Base-by-base conservation (phyloP, 2,329 filamentous ascomycete genomes). In the Elsinoe australis region DNA sequence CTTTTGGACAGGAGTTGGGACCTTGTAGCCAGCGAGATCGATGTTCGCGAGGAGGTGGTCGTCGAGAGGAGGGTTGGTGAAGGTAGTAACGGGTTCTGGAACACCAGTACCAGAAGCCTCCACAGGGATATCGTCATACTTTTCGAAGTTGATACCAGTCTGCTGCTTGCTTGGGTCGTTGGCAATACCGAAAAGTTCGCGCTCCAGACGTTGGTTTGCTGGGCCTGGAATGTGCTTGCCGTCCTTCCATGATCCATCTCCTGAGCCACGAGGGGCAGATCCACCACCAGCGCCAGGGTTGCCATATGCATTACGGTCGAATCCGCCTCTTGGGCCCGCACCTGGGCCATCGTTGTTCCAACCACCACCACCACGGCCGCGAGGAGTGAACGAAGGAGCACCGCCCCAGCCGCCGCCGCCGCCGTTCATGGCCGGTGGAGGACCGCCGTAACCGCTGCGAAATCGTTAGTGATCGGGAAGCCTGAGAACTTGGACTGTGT, bases 131-230 rank as follows among this genome's bases (percentile, higher is more conserved):
- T 98, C 92, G 64, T 98, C 92, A 71, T 98, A 98, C 77, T 98
- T 98, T 74, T 95, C 84, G 67, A 98, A 98, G 79, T 98, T 98
- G 84, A 98, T 96, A 70, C 92, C 92, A 26, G 88, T 95, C 63
- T 94, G 86, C 68, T 95, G 86, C 78, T 95, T 96, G 57, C 84
- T 81, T 54, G 90, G 87, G 64, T 96, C 92, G 67, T 96, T 90
- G 59, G 83, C 74, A 44, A 84, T 75, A 62, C 92, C 92, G 67
- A 95, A 98, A 46, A 98, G 84, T 65, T 98, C 92, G 60, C 89
- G 89, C 78, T 98, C 92, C 38, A 94, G 57, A 59, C 90, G 88
- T 55, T 83, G 78, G 73, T 96, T 96, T 59, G 83, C 68, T 54
- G 89, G 87, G 51, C 92, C 92, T 52, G 90, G 79, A 60, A 95